These are phyloP conservation scores for Amphicarpaea edgeworthii DNA, from an alignment of 306 rosid genomes.

Conservation along the genomic window DNA sequence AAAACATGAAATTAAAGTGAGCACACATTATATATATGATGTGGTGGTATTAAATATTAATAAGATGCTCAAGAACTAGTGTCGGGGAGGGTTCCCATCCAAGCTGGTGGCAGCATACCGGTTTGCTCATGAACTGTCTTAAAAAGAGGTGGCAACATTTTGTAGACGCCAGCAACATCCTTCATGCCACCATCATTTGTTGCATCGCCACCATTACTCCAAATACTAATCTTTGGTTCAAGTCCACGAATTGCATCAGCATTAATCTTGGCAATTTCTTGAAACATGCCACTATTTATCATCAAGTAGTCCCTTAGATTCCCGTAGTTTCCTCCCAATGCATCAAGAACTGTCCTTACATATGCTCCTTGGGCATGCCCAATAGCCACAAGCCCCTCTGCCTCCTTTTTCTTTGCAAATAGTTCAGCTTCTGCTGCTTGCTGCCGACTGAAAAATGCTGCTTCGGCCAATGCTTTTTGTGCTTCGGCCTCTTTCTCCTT, in stretches of 20 bases:
- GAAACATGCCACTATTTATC: no score
- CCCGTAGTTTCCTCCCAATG: no score
- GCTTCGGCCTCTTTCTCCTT: constrained; percentile 51
- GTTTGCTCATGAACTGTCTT: constrained; percentile 55
- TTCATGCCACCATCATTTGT: constrained; percentile 18
- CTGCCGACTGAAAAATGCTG: constrained; percentile 42
- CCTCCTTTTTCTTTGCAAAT: constrained; percentile 43
- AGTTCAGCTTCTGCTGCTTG: constrained; percentile 50
- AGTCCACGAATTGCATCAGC: no score
- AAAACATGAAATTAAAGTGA: neutral
- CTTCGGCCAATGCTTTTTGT: constrained; percentile 41
- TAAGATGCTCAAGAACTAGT: neutral
- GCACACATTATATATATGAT: neutral
- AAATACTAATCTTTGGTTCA: no score
- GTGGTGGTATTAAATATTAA: neutral
- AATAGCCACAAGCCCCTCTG: no score
- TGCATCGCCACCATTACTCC: no score
- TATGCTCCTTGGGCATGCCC: no score
- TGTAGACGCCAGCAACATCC: constrained; percentile 49
- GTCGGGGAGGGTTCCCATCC: constrained; percentile 48
- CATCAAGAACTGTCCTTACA: no score
- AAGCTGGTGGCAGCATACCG: constrained; percentile 53
- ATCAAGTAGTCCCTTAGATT: no score
- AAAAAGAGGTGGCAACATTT: constrained; percentile 55
- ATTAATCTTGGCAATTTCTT: no score